Evolutionary conservation across 306 rosid genomes (phyloP).

Genomic region (Inga leiocalycina): DNA sequence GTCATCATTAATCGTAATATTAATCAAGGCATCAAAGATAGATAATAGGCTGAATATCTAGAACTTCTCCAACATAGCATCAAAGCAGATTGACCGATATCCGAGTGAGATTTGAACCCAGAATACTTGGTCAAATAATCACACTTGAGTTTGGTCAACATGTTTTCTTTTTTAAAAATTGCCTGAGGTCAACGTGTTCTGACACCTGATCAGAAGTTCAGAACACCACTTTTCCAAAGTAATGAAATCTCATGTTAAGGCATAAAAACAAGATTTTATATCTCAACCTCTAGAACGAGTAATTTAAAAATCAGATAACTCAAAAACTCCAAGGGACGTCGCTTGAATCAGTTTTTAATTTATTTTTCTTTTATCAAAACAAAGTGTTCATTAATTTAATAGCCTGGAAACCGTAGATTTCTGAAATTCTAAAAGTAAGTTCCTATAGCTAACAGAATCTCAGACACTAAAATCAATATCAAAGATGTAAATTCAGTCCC

Average conservation of each 20-base stretch:
- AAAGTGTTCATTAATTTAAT: not conserved
- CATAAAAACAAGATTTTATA: not conserved
- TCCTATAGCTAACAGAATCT: not conserved
- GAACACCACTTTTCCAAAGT: not conserved
- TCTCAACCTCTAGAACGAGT: not conserved
- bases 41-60: not conserved
- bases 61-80: constrained; percentile 40
- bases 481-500: not conserved
- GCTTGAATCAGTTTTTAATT: not conserved
- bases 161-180: not conserved
- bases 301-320: not conserved
- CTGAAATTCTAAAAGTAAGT: constrained; percentile 6
- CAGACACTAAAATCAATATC: not conserved
- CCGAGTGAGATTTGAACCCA: constrained; percentile 36
- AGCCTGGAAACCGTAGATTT: not conserved
- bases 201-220: constrained; percentile 27
- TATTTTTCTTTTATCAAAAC: not conserved
- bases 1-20: not conserved
- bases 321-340: not conserved
- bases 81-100: constrained; percentile 42
- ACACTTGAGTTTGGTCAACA: not conserved
- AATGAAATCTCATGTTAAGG: not conserved
- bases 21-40: not conserved
- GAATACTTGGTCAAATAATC: constrained; percentile 35
- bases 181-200: constrained; percentile 1